Evolutionary conservation across 768 basidiomycete genomes (phyloP), one percentile per base, ranked within the genome.

Genomic region (Coprinopsis strossmayeri): DNA sequence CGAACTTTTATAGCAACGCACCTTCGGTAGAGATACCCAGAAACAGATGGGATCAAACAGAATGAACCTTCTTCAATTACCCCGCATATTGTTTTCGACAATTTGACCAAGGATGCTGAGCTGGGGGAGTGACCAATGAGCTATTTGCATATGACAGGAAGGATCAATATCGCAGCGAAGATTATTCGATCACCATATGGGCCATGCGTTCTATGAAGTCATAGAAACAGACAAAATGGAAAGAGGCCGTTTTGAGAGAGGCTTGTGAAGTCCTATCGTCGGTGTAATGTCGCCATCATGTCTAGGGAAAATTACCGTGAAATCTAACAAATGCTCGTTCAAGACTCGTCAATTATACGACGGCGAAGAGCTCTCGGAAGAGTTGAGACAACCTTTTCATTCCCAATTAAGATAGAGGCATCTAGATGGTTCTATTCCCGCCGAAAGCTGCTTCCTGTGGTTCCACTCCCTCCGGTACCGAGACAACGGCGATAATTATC

Each of bases 111-210:
- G n/a, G 26, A 27, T 17, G 43, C 43, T 28, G n/a, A 45, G 35
- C 10, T 10, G 9, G 17, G 35, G 17, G 9, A 11, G 9, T 38
- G 35, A 38, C 35, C 9, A 38, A 7, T 18, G 35, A 18, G 5
- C 10, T 18, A 38, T 38, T 17, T 9, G 17, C 5, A 5, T 5
- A 10, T 10, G 35, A 5, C 11, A 38, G 18, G 43, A 45, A 45
- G 43, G 43, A 45, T 45, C 43, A 45, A 45, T 45, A 11, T 45
- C 43, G 43, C 43, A 28, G 43, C 43, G 28, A 45, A 45, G 43
- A 45, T 28, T 32, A 11, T 38, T 38, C 35, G 35, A 10, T 10
- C 18, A 10, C 35, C 35, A 38, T 38, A 38, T 38, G 11, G 35
- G 18, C 17, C 17, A 18, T 18, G 10, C 9, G 9, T 9, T 3